phyloP scores from a whole-genome alignment of 352 stramenopile species.

The Stephanocyclus meneghinianus region DNA sequence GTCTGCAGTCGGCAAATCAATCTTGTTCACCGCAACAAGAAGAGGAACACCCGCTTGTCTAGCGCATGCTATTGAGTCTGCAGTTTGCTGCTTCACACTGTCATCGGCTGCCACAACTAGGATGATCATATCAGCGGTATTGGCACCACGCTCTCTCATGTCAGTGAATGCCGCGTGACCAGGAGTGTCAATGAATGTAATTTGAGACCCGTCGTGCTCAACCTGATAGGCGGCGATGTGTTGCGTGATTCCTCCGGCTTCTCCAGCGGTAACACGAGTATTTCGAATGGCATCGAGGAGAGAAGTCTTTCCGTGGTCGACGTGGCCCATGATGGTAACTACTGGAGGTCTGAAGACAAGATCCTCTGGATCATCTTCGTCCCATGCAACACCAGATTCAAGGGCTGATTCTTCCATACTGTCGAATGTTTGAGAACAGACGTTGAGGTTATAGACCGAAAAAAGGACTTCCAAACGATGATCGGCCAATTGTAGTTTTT shows the following conservation, averaged over 20 bases:
- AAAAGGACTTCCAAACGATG: neutral
- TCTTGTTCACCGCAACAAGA: constrained; percentile 97
- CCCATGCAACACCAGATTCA: constrained; percentile 66
- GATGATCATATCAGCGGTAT: constrained; percentile 97
- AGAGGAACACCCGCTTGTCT: constrained; percentile 93
- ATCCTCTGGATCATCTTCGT: constrained; percentile 78
- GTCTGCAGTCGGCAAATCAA: constrained; percentile 85
- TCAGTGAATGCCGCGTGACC: constrained; percentile 99
- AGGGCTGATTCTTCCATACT: constrained; percentile 66
- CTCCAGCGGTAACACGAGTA: constrained; percentile 87
- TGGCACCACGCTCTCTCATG: constrained; percentile 94
- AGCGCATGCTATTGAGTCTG: constrained; percentile 94
- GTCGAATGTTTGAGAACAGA: constrained; percentile 20
- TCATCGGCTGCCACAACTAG: constrained; percentile 98
- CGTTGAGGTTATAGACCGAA: neutral
- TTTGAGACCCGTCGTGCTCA: constrained; percentile 66
- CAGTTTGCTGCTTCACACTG: constrained; percentile 96
- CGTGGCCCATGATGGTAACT: constrained; percentile 99
- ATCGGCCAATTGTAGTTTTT: neutral
- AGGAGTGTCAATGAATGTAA: constrained; percentile 96
- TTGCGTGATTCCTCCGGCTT: constrained; percentile 98
- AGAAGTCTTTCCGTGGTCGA: constrained; percentile 99
- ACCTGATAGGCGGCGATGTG: constrained; percentile 96
- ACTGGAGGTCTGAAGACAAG: constrained; percentile 88
- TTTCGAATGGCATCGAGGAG: constrained; percentile 95